Conservation (phyloP, 805 yeast genomes). For the Starmera quercuum region DNA sequence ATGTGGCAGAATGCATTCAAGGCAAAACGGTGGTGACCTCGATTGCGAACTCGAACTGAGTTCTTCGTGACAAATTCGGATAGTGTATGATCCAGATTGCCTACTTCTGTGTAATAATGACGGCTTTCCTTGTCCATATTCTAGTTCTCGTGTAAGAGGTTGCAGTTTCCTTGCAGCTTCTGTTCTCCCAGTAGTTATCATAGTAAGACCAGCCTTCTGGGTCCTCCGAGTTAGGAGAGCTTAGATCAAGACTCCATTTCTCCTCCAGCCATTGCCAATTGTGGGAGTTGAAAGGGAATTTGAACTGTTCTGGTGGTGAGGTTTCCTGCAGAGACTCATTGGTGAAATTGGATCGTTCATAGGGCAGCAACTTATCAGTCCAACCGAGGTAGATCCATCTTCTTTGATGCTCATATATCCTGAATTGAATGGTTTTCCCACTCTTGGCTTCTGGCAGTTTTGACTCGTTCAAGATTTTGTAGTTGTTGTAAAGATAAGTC, state of each 20-base stretch:
- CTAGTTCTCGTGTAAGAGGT: constrained; percentile 44
- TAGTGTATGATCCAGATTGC: no score
- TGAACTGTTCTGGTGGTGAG: constrained; percentile 27
- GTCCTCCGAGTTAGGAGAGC: constrained; percentile 28
- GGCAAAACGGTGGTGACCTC: no score
- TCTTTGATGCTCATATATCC: constrained; percentile 48
- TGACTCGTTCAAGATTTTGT: constrained; percentile 29
- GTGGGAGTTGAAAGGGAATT: constrained; percentile 37
- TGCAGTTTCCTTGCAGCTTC: constrained; percentile 34
- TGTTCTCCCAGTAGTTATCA: constrained; percentile 43
- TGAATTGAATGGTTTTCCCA: constrained; percentile 42
- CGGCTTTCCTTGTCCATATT: constrained; percentile 43
- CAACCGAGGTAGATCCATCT: constrained; percentile 60
- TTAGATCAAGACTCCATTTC: constrained; percentile 39
- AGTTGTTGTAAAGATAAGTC: constrained; percentile 14
- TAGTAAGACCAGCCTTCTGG: constrained; percentile 48
- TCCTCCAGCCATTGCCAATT: constrained; percentile 55
- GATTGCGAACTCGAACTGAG: no score
- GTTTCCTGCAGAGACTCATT: constrained; percentile 27
- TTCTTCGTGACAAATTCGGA: no score
- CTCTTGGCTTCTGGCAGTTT: constrained; percentile 33
- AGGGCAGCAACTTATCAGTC: constrained; percentile 42
- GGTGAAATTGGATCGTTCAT: constrained; percentile 43
- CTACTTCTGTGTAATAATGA: constrained; percentile 23
- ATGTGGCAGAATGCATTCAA: no score